Base-by-base conservation (phyloP, 371 early-diverging fungal species). In the Mortierella sp. region DNA sequence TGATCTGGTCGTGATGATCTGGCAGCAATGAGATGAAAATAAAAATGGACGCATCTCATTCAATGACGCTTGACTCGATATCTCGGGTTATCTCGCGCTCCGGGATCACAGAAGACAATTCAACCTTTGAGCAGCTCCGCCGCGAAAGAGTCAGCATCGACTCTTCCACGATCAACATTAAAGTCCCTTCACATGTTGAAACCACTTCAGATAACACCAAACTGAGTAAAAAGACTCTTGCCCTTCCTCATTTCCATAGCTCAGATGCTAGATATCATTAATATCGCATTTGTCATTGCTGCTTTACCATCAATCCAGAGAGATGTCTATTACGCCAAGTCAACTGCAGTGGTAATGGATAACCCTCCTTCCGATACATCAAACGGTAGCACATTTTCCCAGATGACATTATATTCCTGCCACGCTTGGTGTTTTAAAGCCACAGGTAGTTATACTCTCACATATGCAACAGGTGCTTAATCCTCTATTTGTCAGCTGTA, bases 361-460 rank as follows among this genome's bases (percentile, higher is more conserved):
- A 43, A 43, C 15, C 13, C 2, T 15, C 0, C 15, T 36, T 36
- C 6, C 36, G 36, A 3, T 36, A 36, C 13, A 41, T 13, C 10
- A 41, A 41, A 41, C 13, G 15, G 10, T 4, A 5, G 43, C 32
- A 13, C 22, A 5, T 24, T 32, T 36, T 10, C 33, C 28, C 28
- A 24, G 19, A 10, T 36, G 3, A n/a, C 19, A 28, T 53, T 68
- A 71, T 32, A 85, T 74, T 64, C 80, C 81, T 3, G 43, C 10
- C 43, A 85, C 21, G 86, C 84, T 16, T 66, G 70, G 4, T 43
- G 3, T 67, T 65, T n/a, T 32, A 80, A 77, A 84, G 58, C 83
- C n/a, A 83, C 85, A 13, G 67, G 79, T 40, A 74, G 81, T 24
- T 86, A 84, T 64, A 84, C 83, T 1, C 66, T 87, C 2, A 77